Conservation (phyloP, 2,329 filamentous ascomycete species). For the Apiospora kogelbergensis region DNA sequence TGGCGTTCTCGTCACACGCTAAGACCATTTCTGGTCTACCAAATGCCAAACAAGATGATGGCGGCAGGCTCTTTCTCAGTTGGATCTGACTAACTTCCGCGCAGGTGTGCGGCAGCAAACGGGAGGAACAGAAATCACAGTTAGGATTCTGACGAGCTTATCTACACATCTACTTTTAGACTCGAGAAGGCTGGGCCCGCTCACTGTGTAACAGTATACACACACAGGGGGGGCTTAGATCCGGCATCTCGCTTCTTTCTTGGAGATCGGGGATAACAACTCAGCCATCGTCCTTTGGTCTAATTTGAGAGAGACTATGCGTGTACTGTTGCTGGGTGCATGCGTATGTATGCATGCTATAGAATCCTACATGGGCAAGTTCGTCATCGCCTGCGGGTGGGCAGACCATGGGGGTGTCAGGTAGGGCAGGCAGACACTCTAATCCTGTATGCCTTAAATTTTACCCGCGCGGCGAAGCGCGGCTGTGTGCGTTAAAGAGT, state of each 20-base stretch:
- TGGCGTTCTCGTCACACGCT: neutral
- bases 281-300: neutral
- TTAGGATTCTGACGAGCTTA: neutral
- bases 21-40: neutral
- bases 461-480: slow-evolving; percentile 5
- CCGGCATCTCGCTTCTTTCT: neutral
- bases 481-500: slow-evolving; percentile 1
- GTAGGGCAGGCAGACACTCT: neutral
- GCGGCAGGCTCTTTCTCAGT: neutral
- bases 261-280: neutral
- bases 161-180: neutral
- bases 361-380: neutral
- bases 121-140: neutral
- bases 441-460: neutral
- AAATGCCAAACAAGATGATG: neutral
- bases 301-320: too few species aligned
- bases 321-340: neutral
- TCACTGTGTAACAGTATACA: neutral
- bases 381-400: neutral
- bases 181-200: neutral
- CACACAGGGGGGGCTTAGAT: neutral
- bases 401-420: neutral
- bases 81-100: neutral
- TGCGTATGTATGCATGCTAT: neutral
- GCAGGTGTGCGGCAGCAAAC: neutral